Percentiles rank a stretch among this genome's conserved stretches.
phyloP scores from a whole-genome alignment of 441 rosid genomes.

The Jatropha podagrica region DNA sequence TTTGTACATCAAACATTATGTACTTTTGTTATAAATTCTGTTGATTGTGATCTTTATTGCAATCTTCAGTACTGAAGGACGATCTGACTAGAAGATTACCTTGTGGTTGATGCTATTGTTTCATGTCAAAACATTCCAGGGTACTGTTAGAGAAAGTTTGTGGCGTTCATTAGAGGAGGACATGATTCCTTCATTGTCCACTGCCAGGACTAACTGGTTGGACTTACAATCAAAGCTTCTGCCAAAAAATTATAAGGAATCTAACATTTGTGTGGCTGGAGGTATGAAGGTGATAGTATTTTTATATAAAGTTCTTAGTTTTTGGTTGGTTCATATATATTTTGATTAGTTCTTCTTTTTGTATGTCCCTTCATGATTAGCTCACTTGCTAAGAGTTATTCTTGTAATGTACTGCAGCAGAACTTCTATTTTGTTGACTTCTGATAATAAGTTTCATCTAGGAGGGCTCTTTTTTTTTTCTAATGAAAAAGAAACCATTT shows the following conservation, averaged over 20 bases:
- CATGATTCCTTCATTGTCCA: conserved; percentile 72
- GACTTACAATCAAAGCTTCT: conserved; percentile 84
- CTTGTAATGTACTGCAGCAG: not conserved
- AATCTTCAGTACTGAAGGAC: conserved; percentile 16
- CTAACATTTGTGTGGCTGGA: conserved; percentile 97
- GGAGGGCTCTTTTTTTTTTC: no score
- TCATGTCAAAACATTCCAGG: conserved; percentile 41
- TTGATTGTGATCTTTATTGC: not conserved
- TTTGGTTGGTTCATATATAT: not conserved
- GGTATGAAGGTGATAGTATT: conserved; percentile 71
- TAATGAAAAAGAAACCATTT: no score
- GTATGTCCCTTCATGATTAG: not conserved
- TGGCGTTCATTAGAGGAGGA: conserved; percentile 95
- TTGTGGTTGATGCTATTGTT: conserved; percentile 20
- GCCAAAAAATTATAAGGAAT: conserved; percentile 59
- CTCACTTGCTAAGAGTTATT: not conserved
- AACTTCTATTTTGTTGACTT: not conserved
- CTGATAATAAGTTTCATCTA: no score
- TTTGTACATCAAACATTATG: not conserved
- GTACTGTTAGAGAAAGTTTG: conserved; percentile 66
- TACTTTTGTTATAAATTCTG: not conserved
- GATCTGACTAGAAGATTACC: conserved; percentile 15
- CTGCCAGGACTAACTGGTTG: conserved; percentile 89
- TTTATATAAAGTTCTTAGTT: conserved; percentile 19
- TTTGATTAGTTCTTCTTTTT: not conserved